phyloP scores from a whole-genome alignment of 1,284 basidiomycete species.

The Trichosporon sp. region DNA sequence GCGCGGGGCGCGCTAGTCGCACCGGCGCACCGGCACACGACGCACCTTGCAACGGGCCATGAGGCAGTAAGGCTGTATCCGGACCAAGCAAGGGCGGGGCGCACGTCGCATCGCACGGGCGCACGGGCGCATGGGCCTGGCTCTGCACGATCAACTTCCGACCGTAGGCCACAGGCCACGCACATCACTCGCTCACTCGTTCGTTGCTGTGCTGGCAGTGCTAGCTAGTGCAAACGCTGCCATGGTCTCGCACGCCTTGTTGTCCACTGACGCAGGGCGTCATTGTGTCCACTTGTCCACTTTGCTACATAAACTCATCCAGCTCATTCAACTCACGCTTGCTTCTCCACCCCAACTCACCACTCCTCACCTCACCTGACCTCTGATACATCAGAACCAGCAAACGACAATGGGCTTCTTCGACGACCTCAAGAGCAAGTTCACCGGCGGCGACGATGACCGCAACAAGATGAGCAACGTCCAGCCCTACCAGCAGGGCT shows the following conservation, averaged over 20 bases:
- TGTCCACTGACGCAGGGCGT: not conserved
- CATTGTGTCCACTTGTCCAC: no score
- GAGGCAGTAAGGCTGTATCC: no score
- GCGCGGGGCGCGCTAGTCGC: no score
- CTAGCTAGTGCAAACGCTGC: no score
- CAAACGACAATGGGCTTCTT: not conserved
- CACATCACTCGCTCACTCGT: not conserved
- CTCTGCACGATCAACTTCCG: not conserved
- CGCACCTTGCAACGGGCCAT: no score
- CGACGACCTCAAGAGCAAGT: not conserved
- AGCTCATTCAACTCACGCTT: not conserved
- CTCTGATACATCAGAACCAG: not conserved
- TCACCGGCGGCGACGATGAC: not conserved
- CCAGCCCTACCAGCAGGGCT: not conserved
- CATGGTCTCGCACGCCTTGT: not conserved
- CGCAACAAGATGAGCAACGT: not conserved
- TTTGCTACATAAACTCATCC: not conserved
- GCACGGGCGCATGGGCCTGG: not conserved
- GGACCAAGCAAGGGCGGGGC: no score
- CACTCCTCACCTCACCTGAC: not conserved
- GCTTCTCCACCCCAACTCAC: not conserved
- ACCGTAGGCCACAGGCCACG: no score
- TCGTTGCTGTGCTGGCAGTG: not conserved
- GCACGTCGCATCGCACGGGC: no score
- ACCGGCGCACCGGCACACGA: no score